A percentile compares a stretch with the other conserved stretches of the same genome.
These are phyloP conservation scores for Strobilomyces echinocephalus DNA, from an alignment of 768 basidiomycete genomes.

Conservation along the genomic window DNA sequence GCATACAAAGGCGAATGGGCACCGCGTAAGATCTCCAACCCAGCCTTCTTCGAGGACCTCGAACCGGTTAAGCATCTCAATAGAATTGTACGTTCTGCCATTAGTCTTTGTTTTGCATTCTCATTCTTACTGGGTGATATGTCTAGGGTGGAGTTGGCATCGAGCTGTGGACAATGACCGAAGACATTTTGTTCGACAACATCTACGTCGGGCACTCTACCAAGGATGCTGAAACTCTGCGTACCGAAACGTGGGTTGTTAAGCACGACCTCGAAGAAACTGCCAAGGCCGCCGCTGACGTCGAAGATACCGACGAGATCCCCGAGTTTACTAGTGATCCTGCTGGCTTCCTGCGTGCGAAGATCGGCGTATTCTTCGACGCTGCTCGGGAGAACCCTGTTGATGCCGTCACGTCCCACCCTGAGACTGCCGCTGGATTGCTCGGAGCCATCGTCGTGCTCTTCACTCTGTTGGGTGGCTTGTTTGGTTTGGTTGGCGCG, in stretches of 20 bases:
- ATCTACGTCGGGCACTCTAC: slow-evolving; percentile 90
- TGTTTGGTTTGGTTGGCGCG: slow-evolving; percentile 75
- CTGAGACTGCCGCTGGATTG: slow-evolving; percentile 80
- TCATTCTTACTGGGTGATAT: neutral
- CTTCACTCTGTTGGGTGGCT: slow-evolving; percentile 77
- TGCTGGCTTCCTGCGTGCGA: slow-evolving; percentile 71
- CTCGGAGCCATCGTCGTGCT: slow-evolving; percentile 70
- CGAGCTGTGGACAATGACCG: slow-evolving; percentile 99
- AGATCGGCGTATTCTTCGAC: slow-evolving; percentile 77
- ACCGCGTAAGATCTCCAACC: slow-evolving; percentile 88
- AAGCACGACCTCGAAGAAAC: slow-evolving; percentile 82
- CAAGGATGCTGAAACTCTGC: slow-evolving; percentile 78
- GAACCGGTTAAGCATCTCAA: slow-evolving; percentile 76
- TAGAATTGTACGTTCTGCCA: slow-evolving; percentile 62
- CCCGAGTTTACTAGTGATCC: slow-evolving; percentile 68
- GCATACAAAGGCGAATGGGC: slow-evolving; percentile 95
- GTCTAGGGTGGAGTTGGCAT: slow-evolving; percentile 87
- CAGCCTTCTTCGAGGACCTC: slow-evolving; percentile 83
- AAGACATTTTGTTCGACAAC: slow-evolving; percentile 89
- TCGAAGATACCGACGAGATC: slow-evolving; percentile 40
- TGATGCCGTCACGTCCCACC: slow-evolving; percentile 79
- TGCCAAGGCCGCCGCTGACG: slow-evolving; percentile 39
- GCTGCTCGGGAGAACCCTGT: slow-evolving; percentile 71
- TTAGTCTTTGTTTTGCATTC: neutral
- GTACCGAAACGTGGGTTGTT: slow-evolving; percentile 83